A percentile compares a stretch with the other conserved stretches of the same genome.
These are phyloP conservation scores for Penicillium sp. DNA, from an alignment of 2,329 filamentous ascomycete species.

Conservation along the genomic window DNA sequence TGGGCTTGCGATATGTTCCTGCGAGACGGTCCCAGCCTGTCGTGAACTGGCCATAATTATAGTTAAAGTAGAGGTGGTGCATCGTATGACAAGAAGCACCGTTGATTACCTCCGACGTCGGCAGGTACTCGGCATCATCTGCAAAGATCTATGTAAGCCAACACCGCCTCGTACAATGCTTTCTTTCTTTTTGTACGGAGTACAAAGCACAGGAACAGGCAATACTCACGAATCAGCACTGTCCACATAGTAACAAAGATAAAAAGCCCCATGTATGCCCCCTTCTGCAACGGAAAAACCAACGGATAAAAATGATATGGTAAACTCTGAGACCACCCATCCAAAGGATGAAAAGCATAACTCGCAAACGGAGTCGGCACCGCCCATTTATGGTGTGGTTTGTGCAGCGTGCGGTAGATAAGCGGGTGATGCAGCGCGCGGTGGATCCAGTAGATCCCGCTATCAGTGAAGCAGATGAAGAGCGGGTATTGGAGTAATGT, in stretches of 20 bases:
- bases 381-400: conserved; percentile 99
- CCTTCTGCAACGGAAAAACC: conserved; percentile 87
- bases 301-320: conserved; percentile 93
- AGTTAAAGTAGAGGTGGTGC: conserved; percentile 85
- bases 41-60: conserved; percentile 94
- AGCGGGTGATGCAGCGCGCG: conserved; percentile 74
- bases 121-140: conserved; percentile 87
- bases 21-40: conserved; percentile 88
- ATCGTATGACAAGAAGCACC: conserved; percentile 83
- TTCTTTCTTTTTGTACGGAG: neutral
- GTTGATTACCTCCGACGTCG: conserved; percentile 82
- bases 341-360: conserved; percentile 90
- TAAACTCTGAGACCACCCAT: conserved; percentile 81
- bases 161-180: neutral
- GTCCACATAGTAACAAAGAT: conserved; percentile 95
- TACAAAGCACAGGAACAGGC: neutral
- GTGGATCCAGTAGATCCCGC: conserved; percentile 87
- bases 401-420: conserved; percentile 86
- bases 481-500: conserved; percentile 78
- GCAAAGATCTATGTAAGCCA: neutral
- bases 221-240: conserved; percentile 67
- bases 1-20: conserved; percentile 54
- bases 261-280: conserved; percentile 80
- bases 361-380: conserved; percentile 92
- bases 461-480: conserved; percentile 85